Evolutionary conservation across 2,329 filamentous ascomycete genomes (phyloP).

Genomic region (Epichloe typhina): DNA sequence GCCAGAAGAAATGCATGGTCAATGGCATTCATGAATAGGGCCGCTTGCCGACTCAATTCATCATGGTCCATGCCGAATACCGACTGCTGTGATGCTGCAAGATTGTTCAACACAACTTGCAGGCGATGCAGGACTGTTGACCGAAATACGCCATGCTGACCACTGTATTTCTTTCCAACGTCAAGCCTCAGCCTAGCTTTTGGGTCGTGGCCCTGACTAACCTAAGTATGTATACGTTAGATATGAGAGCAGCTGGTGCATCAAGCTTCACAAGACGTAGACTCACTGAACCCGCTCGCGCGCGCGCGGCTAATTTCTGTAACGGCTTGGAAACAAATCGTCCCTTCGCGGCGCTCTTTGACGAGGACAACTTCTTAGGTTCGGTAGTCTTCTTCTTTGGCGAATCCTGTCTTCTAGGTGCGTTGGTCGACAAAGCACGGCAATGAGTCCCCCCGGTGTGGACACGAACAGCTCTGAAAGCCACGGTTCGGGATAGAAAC

Average conservation of each 20-base stretch:
- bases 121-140: constrained; percentile 24
- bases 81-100: constrained; percentile 13
- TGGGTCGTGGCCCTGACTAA: constrained; percentile 22
- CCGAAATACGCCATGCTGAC: constrained; percentile 20
- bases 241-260: not conserved
- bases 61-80: constrained; percentile 19
- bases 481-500: constrained; percentile 14
- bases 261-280: not conserved
- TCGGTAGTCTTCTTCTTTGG: not conserved
- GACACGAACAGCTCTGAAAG: constrained; percentile 11
- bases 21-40: constrained; percentile 32
- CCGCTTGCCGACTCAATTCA: constrained; percentile 31
- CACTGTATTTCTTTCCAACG: constrained; percentile 11
- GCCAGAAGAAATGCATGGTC: constrained; percentile 33
- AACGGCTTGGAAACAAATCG: not conserved
- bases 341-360: not conserved
- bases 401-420: constrained; percentile 2
- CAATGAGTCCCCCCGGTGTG: constrained; percentile 5
- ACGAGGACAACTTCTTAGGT: not conserved
- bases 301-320: constrained; percentile 3
- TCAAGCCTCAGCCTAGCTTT: constrained; percentile 18
- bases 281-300: constrained; percentile 16
- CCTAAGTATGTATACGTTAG: constrained; percentile 9
- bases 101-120: constrained; percentile 18
- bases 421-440: constrained; percentile 15